Evolutionary conservation across 2,329 filamentous ascomycete genomes (phyloP).

Genomic region (Tolypocladium amazonense): DNA sequence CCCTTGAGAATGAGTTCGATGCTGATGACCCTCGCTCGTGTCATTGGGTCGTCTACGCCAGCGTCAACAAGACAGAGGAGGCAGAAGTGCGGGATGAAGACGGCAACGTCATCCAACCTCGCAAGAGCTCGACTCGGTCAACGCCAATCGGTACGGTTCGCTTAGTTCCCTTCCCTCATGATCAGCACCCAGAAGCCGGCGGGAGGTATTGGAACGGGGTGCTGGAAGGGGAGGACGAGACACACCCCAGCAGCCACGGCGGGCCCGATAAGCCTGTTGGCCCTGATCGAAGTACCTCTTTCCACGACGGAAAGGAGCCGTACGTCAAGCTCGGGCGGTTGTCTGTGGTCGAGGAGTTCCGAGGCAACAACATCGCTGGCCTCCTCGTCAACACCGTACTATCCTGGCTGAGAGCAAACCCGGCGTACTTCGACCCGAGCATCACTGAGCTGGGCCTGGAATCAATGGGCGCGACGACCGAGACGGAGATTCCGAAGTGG

Average conservation of each 20-base stretch:
- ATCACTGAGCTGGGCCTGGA: constrained; percentile 33
- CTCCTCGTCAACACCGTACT: constrained; percentile 58
- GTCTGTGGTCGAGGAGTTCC: constrained; percentile 55
- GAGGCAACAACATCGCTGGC: constrained; percentile 53
- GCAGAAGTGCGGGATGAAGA: constrained; percentile 31
- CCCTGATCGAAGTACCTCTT: constrained; percentile 34
- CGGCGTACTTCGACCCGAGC: constrained; percentile 41
- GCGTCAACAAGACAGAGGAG: constrained; percentile 37
- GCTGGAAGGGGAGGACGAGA: constrained; percentile 16
- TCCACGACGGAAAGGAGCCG: constrained; percentile 54
- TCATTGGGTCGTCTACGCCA: constrained; percentile 82
- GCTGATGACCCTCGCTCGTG: constrained; percentile 67
- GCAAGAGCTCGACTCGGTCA: constrained; percentile 30
- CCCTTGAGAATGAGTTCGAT: constrained; percentile 65
- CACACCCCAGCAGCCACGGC: background rate
- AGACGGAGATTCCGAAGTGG: constrained; percentile 47
- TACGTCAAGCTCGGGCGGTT: constrained; percentile 78
- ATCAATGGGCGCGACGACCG: constrained; percentile 26
- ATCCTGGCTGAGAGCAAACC: constrained; percentile 55
- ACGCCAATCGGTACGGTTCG: constrained; percentile 63
- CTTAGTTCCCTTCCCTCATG: constrained; percentile 71
- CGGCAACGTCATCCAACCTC: constrained; percentile 29
- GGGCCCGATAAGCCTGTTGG: constrained; percentile 10
- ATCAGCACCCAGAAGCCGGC: constrained; percentile 46
- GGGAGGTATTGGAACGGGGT: constrained; percentile 36